A percentile compares a stretch with the other conserved stretches of the same genome.
Evolutionary conservation across 2,329 filamentous ascomycete genomes (phyloP).

Genomic region (Fusarium sp.): DNA sequence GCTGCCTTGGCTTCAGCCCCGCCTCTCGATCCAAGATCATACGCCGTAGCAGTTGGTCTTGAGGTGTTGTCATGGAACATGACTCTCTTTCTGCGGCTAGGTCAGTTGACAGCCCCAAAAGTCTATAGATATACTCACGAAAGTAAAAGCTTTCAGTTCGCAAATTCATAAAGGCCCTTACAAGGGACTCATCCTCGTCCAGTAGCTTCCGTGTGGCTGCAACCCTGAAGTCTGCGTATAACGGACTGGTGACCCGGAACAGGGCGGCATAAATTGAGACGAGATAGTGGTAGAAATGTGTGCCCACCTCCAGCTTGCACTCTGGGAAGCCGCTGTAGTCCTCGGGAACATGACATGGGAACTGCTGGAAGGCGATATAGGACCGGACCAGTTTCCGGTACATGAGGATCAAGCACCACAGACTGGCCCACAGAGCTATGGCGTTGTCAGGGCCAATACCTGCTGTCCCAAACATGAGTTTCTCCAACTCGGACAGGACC

Average conservation of each 20-base stretch:
- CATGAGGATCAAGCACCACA: conserved; percentile 46
- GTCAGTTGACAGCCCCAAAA: conserved; percentile 12
- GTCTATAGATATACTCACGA: conserved; percentile 24
- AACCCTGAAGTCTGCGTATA: conserved; percentile 43
- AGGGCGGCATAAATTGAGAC: conserved; percentile 45
- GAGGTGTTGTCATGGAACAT: conserved; percentile 41
- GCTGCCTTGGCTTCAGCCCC: conserved; percentile 34
- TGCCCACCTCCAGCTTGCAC: conserved; percentile 44
- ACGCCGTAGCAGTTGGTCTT: conserved; percentile 42
- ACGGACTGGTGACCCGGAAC: conserved; percentile 43
- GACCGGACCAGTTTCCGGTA: conserved; percentile 45
- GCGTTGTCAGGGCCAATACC: conserved; percentile 41
- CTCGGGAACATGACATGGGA: conserved; percentile 45
- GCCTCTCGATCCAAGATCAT: conserved; percentile 45
- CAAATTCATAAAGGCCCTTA: conserved; percentile 42
- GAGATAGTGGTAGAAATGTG: conserved; percentile 45
- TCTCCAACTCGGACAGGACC: conserved; percentile 41
- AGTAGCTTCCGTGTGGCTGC: conserved; percentile 39
- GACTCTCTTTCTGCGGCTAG: conserved; percentile 41
- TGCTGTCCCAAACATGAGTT: conserved; percentile 39
- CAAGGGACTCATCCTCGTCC: conserved; percentile 38
- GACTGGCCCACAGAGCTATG: conserved; percentile 44
- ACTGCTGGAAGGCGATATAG: conserved; percentile 45
- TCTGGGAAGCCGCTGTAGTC: conserved; percentile 45
- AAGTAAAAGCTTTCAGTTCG: conserved; percentile 47